These are phyloP conservation scores for Paraphoma chrysanthemicola DNA, from an alignment of 2,329 filamentous ascomycete genomes.

Conservation along the genomic window DNA sequence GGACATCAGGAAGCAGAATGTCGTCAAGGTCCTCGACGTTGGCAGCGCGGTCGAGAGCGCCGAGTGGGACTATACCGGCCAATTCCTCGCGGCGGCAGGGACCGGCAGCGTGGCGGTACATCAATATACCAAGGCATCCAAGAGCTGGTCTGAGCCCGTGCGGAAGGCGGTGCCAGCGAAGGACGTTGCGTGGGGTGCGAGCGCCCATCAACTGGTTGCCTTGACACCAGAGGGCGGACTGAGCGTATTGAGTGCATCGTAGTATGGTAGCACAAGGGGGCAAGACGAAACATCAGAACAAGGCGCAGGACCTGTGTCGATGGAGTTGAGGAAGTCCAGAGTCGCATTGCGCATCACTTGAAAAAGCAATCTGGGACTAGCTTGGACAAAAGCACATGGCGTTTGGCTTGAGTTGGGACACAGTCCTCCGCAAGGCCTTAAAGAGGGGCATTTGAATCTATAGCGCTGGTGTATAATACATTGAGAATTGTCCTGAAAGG, in stretches of 20 bases:
- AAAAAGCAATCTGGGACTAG: not conserved
- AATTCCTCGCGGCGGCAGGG: conserved; percentile 86
- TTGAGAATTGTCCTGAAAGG: not conserved
- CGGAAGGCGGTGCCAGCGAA: conserved; percentile 76
- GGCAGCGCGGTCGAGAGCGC: conserved; percentile 79
- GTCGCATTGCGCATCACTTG: not conserved
- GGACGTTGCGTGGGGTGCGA: conserved; percentile 77
- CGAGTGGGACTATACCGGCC: conserved; percentile 92
- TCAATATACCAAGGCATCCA: conserved; percentile 85
- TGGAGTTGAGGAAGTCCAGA: not conserved
- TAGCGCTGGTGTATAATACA: conserved; percentile 14
- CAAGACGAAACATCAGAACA: not conserved
- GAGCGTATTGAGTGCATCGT: conserved; percentile 66
- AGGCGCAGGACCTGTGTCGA: not conserved
- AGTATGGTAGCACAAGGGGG: conserved; percentile 2
- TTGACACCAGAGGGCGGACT: conserved; percentile 78
- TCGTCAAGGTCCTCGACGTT: conserved; percentile 84
- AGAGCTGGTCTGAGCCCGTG: conserved; percentile 88
- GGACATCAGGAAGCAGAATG: conserved; percentile 85
- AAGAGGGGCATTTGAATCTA: conserved; percentile 8
- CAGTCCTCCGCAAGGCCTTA: not conserved
- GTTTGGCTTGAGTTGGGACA: not conserved
- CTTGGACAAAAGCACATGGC: conserved; percentile 4
- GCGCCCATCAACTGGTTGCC: conserved; percentile 76
- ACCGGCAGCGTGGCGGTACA: conserved; percentile 83